These are phyloP conservation scores for Colletotrichum euphorbiae DNA, from an alignment of 2,329 filamentous ascomycete species.

Conservation along the genomic window DNA sequence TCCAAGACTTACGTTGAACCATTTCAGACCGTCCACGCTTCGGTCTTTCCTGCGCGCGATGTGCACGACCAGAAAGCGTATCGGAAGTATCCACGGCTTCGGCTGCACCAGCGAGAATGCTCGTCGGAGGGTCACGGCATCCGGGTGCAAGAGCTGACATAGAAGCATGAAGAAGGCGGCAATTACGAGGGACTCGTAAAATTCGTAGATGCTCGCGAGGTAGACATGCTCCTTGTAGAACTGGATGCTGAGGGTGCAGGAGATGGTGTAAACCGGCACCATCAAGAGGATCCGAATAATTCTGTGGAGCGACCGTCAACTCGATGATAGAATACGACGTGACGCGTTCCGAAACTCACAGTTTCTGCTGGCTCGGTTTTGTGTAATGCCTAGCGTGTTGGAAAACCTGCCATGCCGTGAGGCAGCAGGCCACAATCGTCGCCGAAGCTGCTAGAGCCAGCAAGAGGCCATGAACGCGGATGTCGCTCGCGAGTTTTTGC, in stretches of 20 bases:
- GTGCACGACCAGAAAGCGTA: not conserved
- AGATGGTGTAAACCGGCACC: constrained; percentile 22
- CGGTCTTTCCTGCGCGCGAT: not conserved
- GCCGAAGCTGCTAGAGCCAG: not conserved
- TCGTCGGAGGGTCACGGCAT: not conserved
- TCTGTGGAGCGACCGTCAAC: too few species aligned
- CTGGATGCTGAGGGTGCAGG: constrained; percentile 12
- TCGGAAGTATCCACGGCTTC: constrained; percentile 16
- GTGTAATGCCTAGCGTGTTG: constrained; percentile 24
- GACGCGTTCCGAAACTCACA: constrained; percentile 13
- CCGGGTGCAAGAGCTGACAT: not conserved
- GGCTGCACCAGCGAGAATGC: constrained; percentile 1
- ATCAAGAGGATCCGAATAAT: constrained; percentile 1
- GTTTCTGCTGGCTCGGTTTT: constrained; percentile 18
- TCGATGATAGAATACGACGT: too few species aligned
- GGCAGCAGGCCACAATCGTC: constrained; percentile 1
- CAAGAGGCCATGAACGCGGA: constrained; percentile 7
- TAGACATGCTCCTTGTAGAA: constrained; percentile 27
- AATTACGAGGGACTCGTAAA: constrained; percentile 25
- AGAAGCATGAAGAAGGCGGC: constrained; percentile 20
- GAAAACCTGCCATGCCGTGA: constrained; percentile 1
- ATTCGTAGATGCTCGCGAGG: constrained; percentile 21
- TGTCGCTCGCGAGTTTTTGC: not conserved
- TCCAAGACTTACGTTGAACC: constrained; percentile 7
- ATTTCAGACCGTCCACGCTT: not conserved